Percentiles rank a stretch among this genome's conserved stretches.
These are phyloP conservation scores for Pythium chondricola DNA, from an alignment of 352 stramenopile genomes.

Conservation along the genomic window DNA sequence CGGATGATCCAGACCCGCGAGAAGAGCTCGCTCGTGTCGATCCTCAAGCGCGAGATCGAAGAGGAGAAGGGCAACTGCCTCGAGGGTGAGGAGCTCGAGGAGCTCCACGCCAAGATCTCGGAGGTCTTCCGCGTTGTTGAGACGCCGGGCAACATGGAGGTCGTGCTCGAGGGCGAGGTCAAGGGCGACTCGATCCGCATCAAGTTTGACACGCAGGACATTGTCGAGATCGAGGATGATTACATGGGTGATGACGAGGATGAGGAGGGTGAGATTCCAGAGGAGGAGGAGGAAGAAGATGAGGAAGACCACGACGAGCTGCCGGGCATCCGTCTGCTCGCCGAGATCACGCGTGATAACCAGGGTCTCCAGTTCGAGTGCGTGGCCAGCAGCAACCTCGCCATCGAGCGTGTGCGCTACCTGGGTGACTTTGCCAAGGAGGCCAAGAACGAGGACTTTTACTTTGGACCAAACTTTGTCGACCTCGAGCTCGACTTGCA, in stretches of 20 bases:
- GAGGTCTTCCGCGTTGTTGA: slow-evolving; percentile 64
- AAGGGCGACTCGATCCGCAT: slow-evolving; percentile 55
- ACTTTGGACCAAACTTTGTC: slow-evolving; percentile 77
- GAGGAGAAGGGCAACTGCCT: slow-evolving; percentile 86
- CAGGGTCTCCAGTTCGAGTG: slow-evolving; percentile 76
- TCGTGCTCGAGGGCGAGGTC: slow-evolving; percentile 50
- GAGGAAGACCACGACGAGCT: slow-evolving; percentile 66
- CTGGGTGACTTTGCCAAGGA: slow-evolving; percentile 47
- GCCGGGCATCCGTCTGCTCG: slow-evolving; percentile 71
- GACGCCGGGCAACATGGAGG: slow-evolving; percentile 50
- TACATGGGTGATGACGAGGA: slow-evolving; percentile 41
- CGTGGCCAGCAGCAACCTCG: slow-evolving; percentile 74
- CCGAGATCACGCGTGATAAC: slow-evolving; percentile 66
- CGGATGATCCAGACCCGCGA: slow-evolving; percentile 40
- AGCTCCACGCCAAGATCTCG: slow-evolving; percentile 60
- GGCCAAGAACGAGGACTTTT: slow-evolving; percentile 53
- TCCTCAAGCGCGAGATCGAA: slow-evolving; percentile 61
- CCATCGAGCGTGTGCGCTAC: slow-evolving; percentile 71
- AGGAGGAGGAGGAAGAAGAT: slow-evolving; percentile 26
- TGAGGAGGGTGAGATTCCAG: slow-evolving; percentile 34
- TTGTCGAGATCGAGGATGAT: slow-evolving; percentile 62
- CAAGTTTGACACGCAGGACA: slow-evolving; percentile 78
- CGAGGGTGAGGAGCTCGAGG: slow-evolving; percentile 61
- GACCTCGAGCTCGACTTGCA: slow-evolving; percentile 83
- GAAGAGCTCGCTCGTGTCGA: slow-evolving; percentile 41